Evolutionary conservation across 768 basidiomycete genomes (phyloP), one percentile per base, ranked within the genome.

Genomic region (Leccinum longicurvipes): DNA sequence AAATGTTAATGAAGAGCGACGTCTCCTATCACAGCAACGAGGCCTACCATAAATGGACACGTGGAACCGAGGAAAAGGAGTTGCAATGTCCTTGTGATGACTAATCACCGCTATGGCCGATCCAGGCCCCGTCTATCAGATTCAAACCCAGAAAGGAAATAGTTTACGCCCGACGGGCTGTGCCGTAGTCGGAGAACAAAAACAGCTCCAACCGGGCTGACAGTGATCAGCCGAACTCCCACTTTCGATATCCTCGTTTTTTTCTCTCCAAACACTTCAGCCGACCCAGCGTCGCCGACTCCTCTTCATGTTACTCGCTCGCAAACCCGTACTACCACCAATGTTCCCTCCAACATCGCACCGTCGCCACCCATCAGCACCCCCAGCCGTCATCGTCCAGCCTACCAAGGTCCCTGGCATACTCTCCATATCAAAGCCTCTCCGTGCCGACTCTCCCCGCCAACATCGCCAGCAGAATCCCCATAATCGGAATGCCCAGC

Each of bases 361-460:
- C 69, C 77, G 82, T 57, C 77, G 89, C 52, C 81, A 83, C 65
- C 83, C 87, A 19, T 89, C 88, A 0, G 87, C 88, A 0, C 85
- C 85, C 8, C 81, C 82, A 1, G 78, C 82, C 32, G 81, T 86
- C 63, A 77, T 84, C 57, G 82, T 87, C 4, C 86, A 87, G 68
- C 83, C 89, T 3, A 88, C 89, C 12, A 79, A 79, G 53, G 87
- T 82, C 0, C 89, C 88, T 0, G 89, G 89, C 66, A 78, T 91
- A 9, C 79, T 91, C 50, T 80, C 84, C 47, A 77, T 91, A 49
- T 82, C 86, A 52, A 86, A 84, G 76, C 84, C 83, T 12, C 51
- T 42, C 45, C 72, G 72, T 32, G 65, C 68, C 47, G 65, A 68
- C 6, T 58, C 67, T 0, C 73, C 71, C 7, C 72, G 73, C 45